Base-by-base conservation (phyloP, 768 basidiomycete species). In the Megacollybia marginata region DNA sequence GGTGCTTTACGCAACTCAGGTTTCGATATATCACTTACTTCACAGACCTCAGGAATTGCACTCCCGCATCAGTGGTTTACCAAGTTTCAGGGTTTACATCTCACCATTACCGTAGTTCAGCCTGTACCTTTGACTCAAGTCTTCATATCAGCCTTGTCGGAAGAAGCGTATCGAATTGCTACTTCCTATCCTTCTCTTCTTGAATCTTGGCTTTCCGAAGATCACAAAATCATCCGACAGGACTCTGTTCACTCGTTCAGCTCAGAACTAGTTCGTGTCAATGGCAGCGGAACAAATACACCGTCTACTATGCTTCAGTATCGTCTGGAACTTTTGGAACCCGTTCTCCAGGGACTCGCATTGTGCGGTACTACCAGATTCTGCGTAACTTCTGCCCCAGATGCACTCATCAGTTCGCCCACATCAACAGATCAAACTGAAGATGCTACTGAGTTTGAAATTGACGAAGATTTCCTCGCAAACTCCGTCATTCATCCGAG, bases 291-390 rank as follows among this genome's bases (percentile, higher is more conserved):
- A 31, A 33, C 53, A 13, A 42, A 42, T 2, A 48, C 56, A 31
- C 51, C 48, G 1, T 46, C 60, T 15, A 46, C 54, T 42, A 48
- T 55, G 9, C 65, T 72, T 34, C 57, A 59, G 33, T 84, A 77
- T 52, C 70, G 67, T 42, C 61, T 88, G 23, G 74, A 79, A 47
- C 74, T 88, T 70, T 55, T 79, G 4, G 77, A 85, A 52, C 89
- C 92, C 9, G 81, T 84, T 19, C 66, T 73, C n/a, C 90, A 92
- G 67, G 92, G 92, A 31, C 66, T 72, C 53, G 70, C 75, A 12
- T 59, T 68, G 33, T 63, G 63, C 31, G 72, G 71, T 11, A 48
- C 55, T 16, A 90, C 89, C 1, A 71, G 65, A 43, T 64, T 91
- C 46, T 66, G 83, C 46, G 59, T 85, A 12, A 64, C 75, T 1